Evolutionary conservation across 2,329 filamentous ascomycete species (phyloP).

Genomic region (Geoglossum cookeanum): DNA sequence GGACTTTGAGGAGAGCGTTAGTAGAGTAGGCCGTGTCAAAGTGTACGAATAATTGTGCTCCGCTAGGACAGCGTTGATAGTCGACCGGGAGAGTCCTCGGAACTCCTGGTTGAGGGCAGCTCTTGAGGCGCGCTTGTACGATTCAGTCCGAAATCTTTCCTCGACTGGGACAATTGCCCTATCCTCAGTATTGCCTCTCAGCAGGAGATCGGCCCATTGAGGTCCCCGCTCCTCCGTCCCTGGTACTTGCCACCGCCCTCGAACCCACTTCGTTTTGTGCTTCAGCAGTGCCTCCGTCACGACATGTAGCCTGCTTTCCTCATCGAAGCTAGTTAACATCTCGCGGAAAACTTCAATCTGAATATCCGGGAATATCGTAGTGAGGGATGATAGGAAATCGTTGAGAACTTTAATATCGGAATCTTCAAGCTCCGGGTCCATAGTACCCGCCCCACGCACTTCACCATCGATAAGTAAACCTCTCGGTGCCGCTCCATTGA

Average conservation of each 20-base stretch:
- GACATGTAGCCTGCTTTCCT: slow-evolving; percentile 56
- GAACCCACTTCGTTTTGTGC: slow-evolving; percentile 48
- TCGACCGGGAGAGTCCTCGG: slow-evolving; percentile 50
- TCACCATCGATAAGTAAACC: not conserved
- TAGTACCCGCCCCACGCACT: not conserved
- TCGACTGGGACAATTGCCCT: slow-evolving; percentile 29
- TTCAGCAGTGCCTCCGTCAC: slow-evolving; percentile 62
- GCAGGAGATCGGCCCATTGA: slow-evolving; percentile 9
- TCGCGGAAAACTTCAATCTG: slow-evolving; percentile 68
- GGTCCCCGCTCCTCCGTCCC: slow-evolving; percentile 17
- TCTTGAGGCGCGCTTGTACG: slow-evolving; percentile 51
- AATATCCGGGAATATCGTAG: slow-evolving; percentile 60
- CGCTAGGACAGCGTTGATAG: slow-evolving; percentile 60
- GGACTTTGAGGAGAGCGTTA: slow-evolving; percentile 49
- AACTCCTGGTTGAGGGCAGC: slow-evolving; percentile 56
- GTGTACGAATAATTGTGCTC: slow-evolving; percentile 68
- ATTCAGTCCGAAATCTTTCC: slow-evolving; percentile 47
- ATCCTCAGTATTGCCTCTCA: not conserved
- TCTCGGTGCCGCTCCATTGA: not conserved
- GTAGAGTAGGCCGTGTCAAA: slow-evolving; percentile 48
- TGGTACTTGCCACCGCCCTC: slow-evolving; percentile 41
- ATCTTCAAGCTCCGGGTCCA: slow-evolving; percentile 23
- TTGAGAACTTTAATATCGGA: slow-evolving; percentile 53
- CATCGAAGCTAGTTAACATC: slow-evolving; percentile 55
- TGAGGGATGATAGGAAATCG: slow-evolving; percentile 45